These are phyloP conservation scores for Kwoniella heveanensis DNA, from an alignment of 768 basidiomycete species.

Conservation along the genomic window DNA sequence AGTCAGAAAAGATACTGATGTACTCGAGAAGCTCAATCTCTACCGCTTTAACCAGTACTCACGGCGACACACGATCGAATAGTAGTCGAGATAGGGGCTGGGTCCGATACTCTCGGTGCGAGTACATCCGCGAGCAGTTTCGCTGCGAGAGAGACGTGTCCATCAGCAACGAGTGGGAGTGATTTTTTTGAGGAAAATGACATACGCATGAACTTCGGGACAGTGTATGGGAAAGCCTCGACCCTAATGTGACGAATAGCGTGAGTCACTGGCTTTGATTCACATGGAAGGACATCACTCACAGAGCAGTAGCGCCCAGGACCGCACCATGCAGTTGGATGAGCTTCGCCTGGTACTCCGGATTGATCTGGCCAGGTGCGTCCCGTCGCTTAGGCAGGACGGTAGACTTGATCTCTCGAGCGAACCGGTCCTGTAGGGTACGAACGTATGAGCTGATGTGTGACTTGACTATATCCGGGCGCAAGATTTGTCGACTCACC, in stretches of 20 bases:
- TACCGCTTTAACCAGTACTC: too few species aligned
- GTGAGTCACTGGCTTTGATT: too few species aligned
- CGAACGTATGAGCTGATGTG: not conserved
- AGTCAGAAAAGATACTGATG: too few species aligned
- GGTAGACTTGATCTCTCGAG: slow-evolving; percentile 66
- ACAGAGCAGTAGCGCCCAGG: slow-evolving; percentile 85
- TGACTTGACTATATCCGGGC: not conserved
- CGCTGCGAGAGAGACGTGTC: slow-evolving; percentile 56
- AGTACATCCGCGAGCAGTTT: slow-evolving; percentile 75
- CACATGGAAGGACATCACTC: slow-evolving; percentile 18
- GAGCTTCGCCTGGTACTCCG: slow-evolving; percentile 71
- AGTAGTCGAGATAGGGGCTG: slow-evolving; percentile 85
- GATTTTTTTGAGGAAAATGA: too few species aligned
- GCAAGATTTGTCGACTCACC: slow-evolving; percentile 63
- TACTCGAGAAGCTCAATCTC: too few species aligned
- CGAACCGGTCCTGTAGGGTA: slow-evolving; percentile 79
- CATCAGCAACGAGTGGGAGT: not conserved
- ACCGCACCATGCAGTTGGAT: slow-evolving; percentile 83
- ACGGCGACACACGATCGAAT: slow-evolving; percentile 70
- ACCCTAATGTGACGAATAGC: too few species aligned
- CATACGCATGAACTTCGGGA: slow-evolving; percentile 80
- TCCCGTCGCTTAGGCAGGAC: slow-evolving; percentile 69
- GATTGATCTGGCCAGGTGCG: slow-evolving; percentile 60
- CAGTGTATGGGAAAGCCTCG: slow-evolving; percentile 92
- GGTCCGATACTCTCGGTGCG: slow-evolving; percentile 82